Base-by-base conservation (phyloP, 73 alveolate genomes). In the Symbiodinium natans region DNA sequence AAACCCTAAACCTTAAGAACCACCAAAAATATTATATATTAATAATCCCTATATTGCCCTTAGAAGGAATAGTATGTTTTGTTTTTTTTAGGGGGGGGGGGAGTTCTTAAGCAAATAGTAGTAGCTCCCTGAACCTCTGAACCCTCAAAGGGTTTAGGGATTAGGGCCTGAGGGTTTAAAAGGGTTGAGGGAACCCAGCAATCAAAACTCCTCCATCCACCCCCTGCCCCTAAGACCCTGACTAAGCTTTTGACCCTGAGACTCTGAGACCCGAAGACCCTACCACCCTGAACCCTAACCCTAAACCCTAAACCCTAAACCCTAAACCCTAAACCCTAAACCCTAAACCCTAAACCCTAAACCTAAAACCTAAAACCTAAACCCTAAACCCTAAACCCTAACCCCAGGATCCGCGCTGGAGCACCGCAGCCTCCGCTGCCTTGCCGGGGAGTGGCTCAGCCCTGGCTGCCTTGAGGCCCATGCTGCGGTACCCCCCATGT, bases 371-470 rank as follows among this genome's bases (percentile, higher is more conserved):
- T 2, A 23, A 25, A 63, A 27, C 80, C 80, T 1, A 63, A 63
- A 8, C 39, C 77, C 77, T 63, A 2, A 63, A 27, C 40, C 80
- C 40, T 63, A 63, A 63, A 63, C 77, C 40, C 1, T 23, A 52
- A 23, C 71, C 6, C 80, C 80, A 6, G 27, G 80, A 63, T 23
- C 36, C 38, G 15, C 80, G 39, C 41, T 90, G 86, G 96, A 74
- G n/a, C 86, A 31, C 5, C 96, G 96, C 31, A 90, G 96, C 63
- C 63, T 90, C 38, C 96, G 87, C 43, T 90, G 96, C 39, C 88
- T 41, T 48, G 96, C 96, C 40, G 96, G 96, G 27, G 96, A 90
- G 48, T 90, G 96, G 96, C 87, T 31, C n/a, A 41, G 80, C 48
- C 96, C 96, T 15, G 71, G 82, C 29, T 90, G 96, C 39, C 38